Conservation (phyloP, 768 basidiomycete genomes). For the Lentinula boryana region DNA sequence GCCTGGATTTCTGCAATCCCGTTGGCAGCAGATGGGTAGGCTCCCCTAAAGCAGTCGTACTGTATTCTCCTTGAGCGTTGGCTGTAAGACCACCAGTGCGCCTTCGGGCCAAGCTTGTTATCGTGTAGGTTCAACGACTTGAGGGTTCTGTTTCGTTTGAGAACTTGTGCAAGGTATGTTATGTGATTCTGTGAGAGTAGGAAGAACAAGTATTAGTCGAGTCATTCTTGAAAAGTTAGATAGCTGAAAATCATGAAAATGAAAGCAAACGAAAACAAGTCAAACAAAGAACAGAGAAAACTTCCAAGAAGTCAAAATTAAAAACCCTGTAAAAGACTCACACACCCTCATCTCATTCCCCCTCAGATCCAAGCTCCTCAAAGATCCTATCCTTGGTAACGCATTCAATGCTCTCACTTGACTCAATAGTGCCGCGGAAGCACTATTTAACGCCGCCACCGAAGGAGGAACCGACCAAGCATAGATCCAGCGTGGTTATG, state of each 20-base stretch:
- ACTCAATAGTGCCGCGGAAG: conserved; percentile 74
- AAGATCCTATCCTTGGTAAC: conserved; percentile 75
- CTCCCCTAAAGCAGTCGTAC: conserved; percentile 30
- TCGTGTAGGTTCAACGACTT: conserved; percentile 93
- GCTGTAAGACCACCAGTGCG: conserved; percentile 57
- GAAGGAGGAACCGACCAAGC: not conserved
- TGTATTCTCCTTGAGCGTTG: conserved; percentile 28
- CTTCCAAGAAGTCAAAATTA: no score
- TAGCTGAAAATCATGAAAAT: not conserved
- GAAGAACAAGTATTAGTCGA: not conserved
- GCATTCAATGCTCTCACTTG: conserved; percentile 86
- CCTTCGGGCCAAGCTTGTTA: conserved; percentile 84
- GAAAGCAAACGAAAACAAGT: not conserved
- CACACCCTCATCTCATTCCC: conserved; percentile 85
- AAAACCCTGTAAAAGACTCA: not conserved
- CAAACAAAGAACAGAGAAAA: not conserved
- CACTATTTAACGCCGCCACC: conserved; percentile 15
- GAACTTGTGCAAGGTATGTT: conserved; percentile 86
- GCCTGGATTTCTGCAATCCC: conserved; percentile 34
- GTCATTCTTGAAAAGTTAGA: not conserved
- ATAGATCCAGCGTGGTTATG: not conserved
- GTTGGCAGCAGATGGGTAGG: conserved; percentile 21
- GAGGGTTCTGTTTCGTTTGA: conserved; percentile 92
- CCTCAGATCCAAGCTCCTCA: conserved; percentile 86
- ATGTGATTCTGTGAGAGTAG: conserved; percentile 57